These are phyloP conservation scores for Cucumis hystrix DNA, from an alignment of 306 rosid genomes.

Conservation along the genomic window DNA sequence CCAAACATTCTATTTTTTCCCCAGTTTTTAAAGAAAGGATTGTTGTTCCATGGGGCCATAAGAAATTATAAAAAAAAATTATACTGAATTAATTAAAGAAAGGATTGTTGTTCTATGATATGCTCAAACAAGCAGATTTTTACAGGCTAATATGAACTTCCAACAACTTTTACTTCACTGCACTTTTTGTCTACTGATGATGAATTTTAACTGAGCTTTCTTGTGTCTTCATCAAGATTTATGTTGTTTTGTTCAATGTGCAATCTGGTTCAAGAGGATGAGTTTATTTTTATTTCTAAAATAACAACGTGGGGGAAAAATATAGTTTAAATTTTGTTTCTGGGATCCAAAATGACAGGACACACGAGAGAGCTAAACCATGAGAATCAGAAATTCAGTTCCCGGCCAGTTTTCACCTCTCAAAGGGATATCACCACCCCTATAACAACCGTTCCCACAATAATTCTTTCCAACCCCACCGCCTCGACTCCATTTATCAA, in stretches of 20 bases:
- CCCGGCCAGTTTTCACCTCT: conserved; percentile 42
- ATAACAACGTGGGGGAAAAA: background rate
- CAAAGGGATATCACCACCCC: conserved; percentile 17
- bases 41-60: too few relatives aligned
- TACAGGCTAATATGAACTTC: background rate
- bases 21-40: too few relatives aligned
- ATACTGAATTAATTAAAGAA: too few relatives aligned
- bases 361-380: conserved; percentile 21
- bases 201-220: background rate
- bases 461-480: conserved; percentile 12
- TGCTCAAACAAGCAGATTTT: background rate
- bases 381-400: background rate
- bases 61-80: too few relatives aligned
- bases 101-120: too few relatives aligned
- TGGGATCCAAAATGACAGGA: background rate
- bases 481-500: conserved; percentile 8
- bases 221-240: background rate
- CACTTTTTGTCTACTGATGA: background rate
- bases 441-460: conserved; percentile 12
- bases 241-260: background rate
- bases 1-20: too few relatives aligned
- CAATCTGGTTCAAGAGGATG: background rate
- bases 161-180: background rate
- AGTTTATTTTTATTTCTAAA: background rate
- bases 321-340: background rate